Conservation (phyloP, 1,284 basidiomycete genomes). For the Coniophora puteana region DNA sequence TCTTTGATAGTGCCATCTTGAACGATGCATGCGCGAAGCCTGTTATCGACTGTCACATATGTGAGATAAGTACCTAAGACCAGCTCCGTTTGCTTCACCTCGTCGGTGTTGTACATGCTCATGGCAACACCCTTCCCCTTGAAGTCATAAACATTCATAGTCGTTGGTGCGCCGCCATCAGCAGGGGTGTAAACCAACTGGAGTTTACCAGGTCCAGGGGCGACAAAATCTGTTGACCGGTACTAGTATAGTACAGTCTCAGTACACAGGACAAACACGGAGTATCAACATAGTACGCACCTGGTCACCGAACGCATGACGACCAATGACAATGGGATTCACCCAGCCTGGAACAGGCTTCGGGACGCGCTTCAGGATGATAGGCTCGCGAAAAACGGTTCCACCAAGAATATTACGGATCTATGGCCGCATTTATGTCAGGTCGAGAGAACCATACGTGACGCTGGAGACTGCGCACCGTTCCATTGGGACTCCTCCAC, state of each 20-base stretch:
- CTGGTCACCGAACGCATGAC: slow-evolving; percentile 96
- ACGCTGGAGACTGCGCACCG: slow-evolving; percentile 41
- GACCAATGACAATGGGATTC: slow-evolving; percentile 95
- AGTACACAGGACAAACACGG: slow-evolving; percentile 6
- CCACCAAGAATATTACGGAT: slow-evolving; percentile 97
- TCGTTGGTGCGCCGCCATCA: slow-evolving; percentile 61
- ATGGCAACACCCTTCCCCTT: slow-evolving; percentile 86
- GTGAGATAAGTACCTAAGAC: slow-evolving; percentile 4
- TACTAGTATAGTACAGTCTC: slow-evolving; percentile 52
- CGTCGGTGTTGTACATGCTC: slow-evolving; percentile 95
- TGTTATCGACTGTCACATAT: slow-evolving; percentile 67
- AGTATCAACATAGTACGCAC: slow-evolving; percentile 32
- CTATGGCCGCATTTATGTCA: slow-evolving; percentile 29
- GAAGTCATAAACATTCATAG: slow-evolving; percentile 88
- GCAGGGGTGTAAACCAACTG: slow-evolving; percentile 84
- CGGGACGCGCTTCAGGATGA: slow-evolving; percentile 88
- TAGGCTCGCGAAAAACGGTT: slow-evolving; percentile 98
- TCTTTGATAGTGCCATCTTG: slow-evolving; percentile 97
- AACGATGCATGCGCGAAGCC: slow-evolving; percentile 98
- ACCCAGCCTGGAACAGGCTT: slow-evolving; percentile 95
- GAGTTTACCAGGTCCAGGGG: slow-evolving; percentile 85
- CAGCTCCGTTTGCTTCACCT: slow-evolving; percentile 40
- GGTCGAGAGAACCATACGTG: too few species aligned
- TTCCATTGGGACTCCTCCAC: slow-evolving; percentile 96
- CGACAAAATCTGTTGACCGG: slow-evolving; percentile 86